Base-by-base conservation (phyloP, 768 basidiomycete genomes). In the Mrakia frigida region DNA sequence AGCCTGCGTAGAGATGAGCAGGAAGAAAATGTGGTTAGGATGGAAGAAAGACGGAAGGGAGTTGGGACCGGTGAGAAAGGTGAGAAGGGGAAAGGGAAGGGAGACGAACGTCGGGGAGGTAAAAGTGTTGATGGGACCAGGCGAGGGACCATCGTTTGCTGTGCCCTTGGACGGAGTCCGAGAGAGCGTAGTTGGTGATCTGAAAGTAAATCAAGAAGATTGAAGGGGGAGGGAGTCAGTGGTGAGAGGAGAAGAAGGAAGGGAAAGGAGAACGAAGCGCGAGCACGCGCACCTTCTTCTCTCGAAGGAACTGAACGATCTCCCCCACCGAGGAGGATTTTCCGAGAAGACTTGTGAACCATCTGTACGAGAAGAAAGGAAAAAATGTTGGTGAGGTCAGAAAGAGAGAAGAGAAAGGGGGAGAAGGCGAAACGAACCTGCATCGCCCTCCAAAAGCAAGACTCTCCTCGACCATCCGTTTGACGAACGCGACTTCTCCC, bases 341-440 rank as follows among this genome's bases (percentile, higher is more conserved):
- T 4, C 96, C 96, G 0, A 98, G 86, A 88, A 98, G 90, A 6
- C 92, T 93, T 0, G 95, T 94, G 80, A 89, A 98, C 96, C 95
- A 98, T 63, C 92, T 92, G 69, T n/a, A n/a, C n/a, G 46, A 50
- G 46, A 50, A 16, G 4, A 53, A 23, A 33, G 4, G 10, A 11
- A 13, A 7, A 3, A 52, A 33, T 3, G 11, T 35, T 31, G 16
- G 35, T 18, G 18, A 10, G 31, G 69, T 39, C 50, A 71, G 37
- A 35, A 23, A n/a, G 33, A 11, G 56, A 73, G 33, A 7, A 70
- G 37, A 50, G n/a, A 2, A 31, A 16, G 28, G 25, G 33, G 14
- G 25, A 67, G 16, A 50, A 52, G 18, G 0, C 23, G 65, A 61
- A 9, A 74, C 28, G 69, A 16, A 69, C 92, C 87, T 85, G 85